Evolutionary conservation across 768 basidiomycete genomes (phyloP).

Genomic region (Russula vinacea): DNA sequence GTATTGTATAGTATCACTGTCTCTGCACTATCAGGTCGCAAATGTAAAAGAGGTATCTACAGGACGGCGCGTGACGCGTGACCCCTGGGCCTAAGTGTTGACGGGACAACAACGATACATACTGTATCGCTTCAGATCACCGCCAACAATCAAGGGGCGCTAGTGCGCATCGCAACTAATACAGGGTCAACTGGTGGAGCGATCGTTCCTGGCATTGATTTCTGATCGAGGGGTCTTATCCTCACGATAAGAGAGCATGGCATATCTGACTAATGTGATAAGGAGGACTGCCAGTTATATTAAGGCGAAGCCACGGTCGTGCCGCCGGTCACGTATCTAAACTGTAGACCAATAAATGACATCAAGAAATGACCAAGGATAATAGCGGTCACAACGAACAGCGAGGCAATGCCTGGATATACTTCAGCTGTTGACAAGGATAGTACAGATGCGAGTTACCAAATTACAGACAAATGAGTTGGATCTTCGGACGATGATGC

Average conservation of each 20-base stretch:
- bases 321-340: background rate
- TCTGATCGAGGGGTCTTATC: background rate
- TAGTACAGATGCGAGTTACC: background rate
- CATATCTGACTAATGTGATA: too few species aligned
- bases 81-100: background rate
- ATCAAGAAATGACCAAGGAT: background rate
- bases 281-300: background rate
- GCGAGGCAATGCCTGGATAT: slow-evolving; percentile 10
- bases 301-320: background rate
- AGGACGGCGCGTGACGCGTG: background rate
- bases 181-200: background rate
- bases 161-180: background rate
- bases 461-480: background rate
- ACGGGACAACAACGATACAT: background rate
- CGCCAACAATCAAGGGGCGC: background rate
- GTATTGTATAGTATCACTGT: background rate
- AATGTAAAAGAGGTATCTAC: background rate
- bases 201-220: background rate
- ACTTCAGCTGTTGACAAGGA: slow-evolving; percentile 3
- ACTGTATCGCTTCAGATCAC: background rate
- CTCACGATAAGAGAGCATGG: background rate
- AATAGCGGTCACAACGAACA: background rate
- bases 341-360: background rate
- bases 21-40: background rate
- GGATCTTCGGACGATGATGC: background rate